These are phyloP conservation scores for Grifola frondosa DNA, from an alignment of 1,284 basidiomycete genomes.

Conservation along the genomic window DNA sequence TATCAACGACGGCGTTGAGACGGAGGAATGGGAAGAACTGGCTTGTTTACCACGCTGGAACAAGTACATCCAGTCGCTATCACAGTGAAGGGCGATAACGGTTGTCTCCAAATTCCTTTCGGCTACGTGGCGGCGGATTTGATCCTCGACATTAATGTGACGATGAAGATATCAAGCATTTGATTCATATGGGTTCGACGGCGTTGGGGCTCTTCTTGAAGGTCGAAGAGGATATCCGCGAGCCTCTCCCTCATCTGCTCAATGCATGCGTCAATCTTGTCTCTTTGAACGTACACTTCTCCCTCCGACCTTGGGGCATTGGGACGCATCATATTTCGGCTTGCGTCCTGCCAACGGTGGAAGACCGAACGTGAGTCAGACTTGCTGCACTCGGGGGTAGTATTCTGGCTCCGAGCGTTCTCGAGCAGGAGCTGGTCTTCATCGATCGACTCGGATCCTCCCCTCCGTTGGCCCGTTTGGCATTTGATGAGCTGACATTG, in stretches of 20 bases:
- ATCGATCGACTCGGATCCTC: constrained; percentile 40
- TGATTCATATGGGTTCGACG: constrained; percentile 53
- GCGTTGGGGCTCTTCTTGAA: too few species aligned
- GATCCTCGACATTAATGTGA: constrained; percentile 64
- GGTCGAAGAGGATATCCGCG: too few species aligned
- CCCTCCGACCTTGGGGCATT: too few species aligned
- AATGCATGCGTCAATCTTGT: too few species aligned
- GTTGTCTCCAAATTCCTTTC: constrained; percentile 77
- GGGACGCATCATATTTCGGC: too few species aligned
- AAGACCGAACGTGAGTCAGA: constrained; percentile 15
- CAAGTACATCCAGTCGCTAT: constrained; percentile 32
- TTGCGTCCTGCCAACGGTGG: too few species aligned
- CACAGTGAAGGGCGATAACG: constrained; percentile 60
- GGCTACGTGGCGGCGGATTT: constrained; percentile 76
- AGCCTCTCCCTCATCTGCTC: too few species aligned
- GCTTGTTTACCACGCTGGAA: constrained; percentile 62
- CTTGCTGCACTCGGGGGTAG: constrained; percentile 11
- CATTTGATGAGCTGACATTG: constrained; percentile 61
- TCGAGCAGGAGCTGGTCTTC: constrained; percentile 31
- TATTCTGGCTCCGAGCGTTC: constrained; percentile 8
- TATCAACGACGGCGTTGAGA: constrained; percentile 33
- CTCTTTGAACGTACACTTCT: too few species aligned
- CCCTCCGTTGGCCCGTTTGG: constrained; percentile 77
- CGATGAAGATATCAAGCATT: constrained; percentile 68
- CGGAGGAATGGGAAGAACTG: constrained; percentile 78